Conservation (phyloP, 495 filamentous ascomycete genomes). For the Terfezia claveryi region DNA sequence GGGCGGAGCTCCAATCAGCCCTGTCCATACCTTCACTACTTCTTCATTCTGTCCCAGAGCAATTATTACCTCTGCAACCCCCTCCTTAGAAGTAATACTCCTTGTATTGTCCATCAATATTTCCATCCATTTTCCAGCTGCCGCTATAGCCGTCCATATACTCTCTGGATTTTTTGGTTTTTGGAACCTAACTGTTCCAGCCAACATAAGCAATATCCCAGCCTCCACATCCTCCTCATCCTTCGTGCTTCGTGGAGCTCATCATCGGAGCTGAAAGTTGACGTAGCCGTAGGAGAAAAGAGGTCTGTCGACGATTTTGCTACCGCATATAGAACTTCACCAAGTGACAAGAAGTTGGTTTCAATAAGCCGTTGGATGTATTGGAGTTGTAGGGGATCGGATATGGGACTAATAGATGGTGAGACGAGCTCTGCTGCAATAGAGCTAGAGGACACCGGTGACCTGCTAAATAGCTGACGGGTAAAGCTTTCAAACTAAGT, state of each 20-base stretch:
- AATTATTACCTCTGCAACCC: constrained; percentile 30
- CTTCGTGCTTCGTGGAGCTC: background rate
- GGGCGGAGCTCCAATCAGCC: constrained; percentile 18
- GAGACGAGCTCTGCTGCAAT: constrained; percentile 15
- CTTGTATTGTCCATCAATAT: constrained; percentile 18
- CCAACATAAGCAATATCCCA: constrained; percentile 13
- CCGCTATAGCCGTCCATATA: constrained; percentile 22
- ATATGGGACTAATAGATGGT: constrained; percentile 5
- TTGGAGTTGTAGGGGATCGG: constrained; percentile 14
- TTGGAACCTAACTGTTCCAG: constrained; percentile 4
- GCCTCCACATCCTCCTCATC: constrained; percentile 11
- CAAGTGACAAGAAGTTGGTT: constrained; percentile 13
- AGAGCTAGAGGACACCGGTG: constrained; percentile 7
- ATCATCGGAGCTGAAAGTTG: background rate
- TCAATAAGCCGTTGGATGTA: constrained; percentile 15
- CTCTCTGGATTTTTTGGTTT: constrained; percentile 13
- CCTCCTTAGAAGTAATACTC: constrained; percentile 20
- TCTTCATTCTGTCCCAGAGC: constrained; percentile 32
- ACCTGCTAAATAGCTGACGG: constrained; percentile 13
- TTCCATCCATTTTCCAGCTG: constrained; percentile 23
- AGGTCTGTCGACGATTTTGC: constrained; percentile 5
- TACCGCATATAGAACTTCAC: constrained; percentile 11
- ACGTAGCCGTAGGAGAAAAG: too few species aligned
- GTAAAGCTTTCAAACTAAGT: constrained; percentile 13
- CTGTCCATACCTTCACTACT: constrained; percentile 26